Base-by-base conservation (phyloP, 179 eudicot genomes). In the Pouteria campechiana region DNA sequence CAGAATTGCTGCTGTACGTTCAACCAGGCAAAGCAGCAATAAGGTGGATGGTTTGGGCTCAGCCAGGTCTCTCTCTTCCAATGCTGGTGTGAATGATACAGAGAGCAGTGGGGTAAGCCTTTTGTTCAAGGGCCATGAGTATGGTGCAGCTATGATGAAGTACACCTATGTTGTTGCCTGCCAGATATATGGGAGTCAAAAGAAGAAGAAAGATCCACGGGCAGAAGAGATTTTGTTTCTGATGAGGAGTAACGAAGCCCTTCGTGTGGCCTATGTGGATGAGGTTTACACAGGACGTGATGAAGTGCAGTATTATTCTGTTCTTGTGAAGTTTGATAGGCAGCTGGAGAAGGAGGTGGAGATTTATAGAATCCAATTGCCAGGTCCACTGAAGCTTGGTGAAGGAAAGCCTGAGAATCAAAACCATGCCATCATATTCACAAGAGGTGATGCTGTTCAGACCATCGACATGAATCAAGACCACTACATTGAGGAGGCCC, bases 381-480 rank as follows among this genome's bases (percentile, higher is more conserved):
- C 98, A 25, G 98, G 98, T 24, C 92, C 84, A 1, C 32, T 79
- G 67, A 90, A 82, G 68, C 72, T 90, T 14, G 98, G 98, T 7
- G 98, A 81, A 70, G 95, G 93, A 35, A 86, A 90, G 41, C 98
- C 98, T 0, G 98, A 90, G 68, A 90, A 90, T 61, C 98, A 90
- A 57, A 90, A 90, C 67, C 98, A 90, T 36, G 95, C 98, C 25
- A 72, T 85, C 30, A 79, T 90, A 31, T 90, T 90, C 57, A 86
- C 98, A 2, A 73, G 98, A 17, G 98, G 98, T 11, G 98, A 90
- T 54, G 98, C 96, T 16, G 39, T 90, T 44, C 98, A 90, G 58
- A 77, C 98, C 15, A 90, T 90, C 35, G 98, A 90, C 70, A 90
- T 90, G 98, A 86, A 90, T 40, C 98, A 90, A 54, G 98, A 90